These are phyloP conservation scores for Pseudopediastrum boryanum DNA, from an alignment of 139 green algal species.

Conservation along the genomic window DNA sequence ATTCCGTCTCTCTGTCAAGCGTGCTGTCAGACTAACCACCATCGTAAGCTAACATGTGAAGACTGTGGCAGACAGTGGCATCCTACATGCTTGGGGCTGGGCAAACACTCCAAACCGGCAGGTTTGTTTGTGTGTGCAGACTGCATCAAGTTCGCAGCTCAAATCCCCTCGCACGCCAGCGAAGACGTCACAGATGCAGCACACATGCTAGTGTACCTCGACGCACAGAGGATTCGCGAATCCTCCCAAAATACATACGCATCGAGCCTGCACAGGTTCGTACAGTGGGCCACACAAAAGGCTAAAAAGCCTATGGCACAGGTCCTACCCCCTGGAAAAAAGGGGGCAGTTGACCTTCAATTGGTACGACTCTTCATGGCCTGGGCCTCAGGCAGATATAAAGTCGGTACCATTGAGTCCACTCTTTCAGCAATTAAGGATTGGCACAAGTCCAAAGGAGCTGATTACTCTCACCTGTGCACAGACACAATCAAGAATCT, in stretches of 20 bases:
- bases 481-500: not conserved
- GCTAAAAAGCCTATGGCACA: not conserved
- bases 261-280: not conserved
- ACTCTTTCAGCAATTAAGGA: not conserved
- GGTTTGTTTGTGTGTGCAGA: not conserved
- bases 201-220: not conserved
- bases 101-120: not conserved
- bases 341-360: not conserved
- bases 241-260: not conserved
- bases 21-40: not conserved
- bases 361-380: not conserved
- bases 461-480: not conserved
- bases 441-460: conserved; percentile 1
- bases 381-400: conserved; percentile 7
- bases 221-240: not conserved
- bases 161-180: not conserved
- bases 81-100: not conserved
- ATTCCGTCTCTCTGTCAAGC: not conserved
- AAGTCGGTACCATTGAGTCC: conserved; percentile 1
- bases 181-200: not conserved
- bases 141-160: not conserved
- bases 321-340: not conserved
- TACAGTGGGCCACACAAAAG: not conserved
- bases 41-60: not conserved
- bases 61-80: not conserved